Percentiles rank a stretch among this genome's conserved stretches.
Conservation (phyloP, 441 rosid species). For the Corymbia citriodora region DNA sequence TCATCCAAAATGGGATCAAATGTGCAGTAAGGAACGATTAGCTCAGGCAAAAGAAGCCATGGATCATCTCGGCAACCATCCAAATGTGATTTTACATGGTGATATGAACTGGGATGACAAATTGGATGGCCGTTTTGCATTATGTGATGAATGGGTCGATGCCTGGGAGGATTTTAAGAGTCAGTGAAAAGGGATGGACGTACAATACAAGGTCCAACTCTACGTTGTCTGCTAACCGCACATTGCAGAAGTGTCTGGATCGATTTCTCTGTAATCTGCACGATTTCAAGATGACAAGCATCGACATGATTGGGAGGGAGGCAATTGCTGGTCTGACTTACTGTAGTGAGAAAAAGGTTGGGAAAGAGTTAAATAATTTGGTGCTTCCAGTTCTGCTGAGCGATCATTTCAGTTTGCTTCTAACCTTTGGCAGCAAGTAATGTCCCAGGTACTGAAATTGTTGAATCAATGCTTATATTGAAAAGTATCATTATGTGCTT, state of each 20-base stretch:
- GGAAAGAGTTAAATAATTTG: constrained; percentile 42
- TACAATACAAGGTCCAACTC: constrained; percentile 83
- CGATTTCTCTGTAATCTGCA: constrained; percentile 54
- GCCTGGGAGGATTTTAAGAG: constrained; percentile 68
- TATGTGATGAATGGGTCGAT: constrained; percentile 66
- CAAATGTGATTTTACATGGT: constrained; percentile 77
- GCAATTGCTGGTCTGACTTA: constrained; percentile 63
- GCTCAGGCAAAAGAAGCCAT: constrained; percentile 67
- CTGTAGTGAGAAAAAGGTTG: constrained; percentile 73
- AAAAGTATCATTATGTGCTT: neutral
- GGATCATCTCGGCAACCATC: constrained; percentile 36
- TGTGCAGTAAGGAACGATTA: constrained; percentile 86
- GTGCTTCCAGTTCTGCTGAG: constrained; percentile 94
- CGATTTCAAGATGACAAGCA: constrained; percentile 49
- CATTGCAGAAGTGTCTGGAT: constrained; percentile 69
- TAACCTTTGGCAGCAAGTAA: constrained; percentile 41
- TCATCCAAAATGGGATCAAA: constrained; percentile 97
- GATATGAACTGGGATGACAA: constrained; percentile 98
- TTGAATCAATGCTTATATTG: neutral
- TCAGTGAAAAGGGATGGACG: constrained; percentile 72
- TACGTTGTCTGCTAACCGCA: constrained; percentile 76
- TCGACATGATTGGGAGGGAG: constrained; percentile 88
- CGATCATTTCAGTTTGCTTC: constrained; percentile 87
- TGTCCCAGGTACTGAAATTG: neutral
- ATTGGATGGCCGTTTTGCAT: constrained; percentile 75